A percentile compares a stretch with the other conserved stretches of the same genome.
Evolutionary conservation across 352 stramenopile genomes (phyloP).

Genomic region (Blastocystis hominis): DNA sequence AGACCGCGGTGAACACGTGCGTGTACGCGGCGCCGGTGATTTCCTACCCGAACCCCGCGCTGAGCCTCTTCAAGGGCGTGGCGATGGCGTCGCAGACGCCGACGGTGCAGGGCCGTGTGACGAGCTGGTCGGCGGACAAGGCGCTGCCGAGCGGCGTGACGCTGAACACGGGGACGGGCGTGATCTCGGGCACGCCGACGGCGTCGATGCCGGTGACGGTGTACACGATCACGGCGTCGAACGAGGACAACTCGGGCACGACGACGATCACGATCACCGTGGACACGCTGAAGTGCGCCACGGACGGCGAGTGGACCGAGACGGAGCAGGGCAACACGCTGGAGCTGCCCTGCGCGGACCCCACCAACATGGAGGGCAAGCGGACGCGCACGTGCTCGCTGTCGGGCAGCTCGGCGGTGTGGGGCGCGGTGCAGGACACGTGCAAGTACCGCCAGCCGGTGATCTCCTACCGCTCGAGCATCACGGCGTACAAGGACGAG

Average conservation of each 20-base stretch:
- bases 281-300: background rate
- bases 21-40: slow-evolving; percentile 2
- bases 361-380: slow-evolving; percentile 38
- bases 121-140: background rate
- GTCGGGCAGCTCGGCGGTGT: background rate
- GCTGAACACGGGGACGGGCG: slow-evolving; percentile 12
- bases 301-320: slow-evolving; percentile 40
- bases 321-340: slow-evolving; percentile 2
- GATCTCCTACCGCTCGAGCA: slow-evolving; percentile 28
- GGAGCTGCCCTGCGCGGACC: slow-evolving; percentile 1
- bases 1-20: slow-evolving; percentile 22
- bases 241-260: slow-evolving; percentile 1
- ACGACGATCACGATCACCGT: slow-evolving; percentile 22
- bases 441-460: slow-evolving; percentile 35
- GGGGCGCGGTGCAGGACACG: background rate
- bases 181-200: slow-evolving; percentile 47
- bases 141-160: slow-evolving; percentile 23
- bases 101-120: background rate
- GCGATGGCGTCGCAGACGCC: slow-evolving; percentile 35
- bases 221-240: background rate
- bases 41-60: background rate
- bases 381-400: slow-evolving; percentile 37
- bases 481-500: slow-evolving; percentile 44
- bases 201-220: background rate
- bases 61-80: background rate